A percentile compares a stretch with the other conserved stretches of the same genome.
Conservation (phyloP, 805 yeast species). For the Ogataea dorogensis region DNA sequence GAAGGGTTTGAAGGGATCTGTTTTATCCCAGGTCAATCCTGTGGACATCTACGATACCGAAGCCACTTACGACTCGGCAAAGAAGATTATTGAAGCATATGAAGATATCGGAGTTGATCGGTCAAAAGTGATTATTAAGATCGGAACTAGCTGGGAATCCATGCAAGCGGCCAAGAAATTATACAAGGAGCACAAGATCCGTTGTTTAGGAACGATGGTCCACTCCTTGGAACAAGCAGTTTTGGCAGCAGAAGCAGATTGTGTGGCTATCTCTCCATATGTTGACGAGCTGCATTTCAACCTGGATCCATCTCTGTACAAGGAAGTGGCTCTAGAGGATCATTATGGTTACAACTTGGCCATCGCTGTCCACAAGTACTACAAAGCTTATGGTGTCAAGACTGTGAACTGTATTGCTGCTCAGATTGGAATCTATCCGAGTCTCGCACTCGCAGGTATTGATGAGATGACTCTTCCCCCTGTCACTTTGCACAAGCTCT, state of each 20-base stretch:
- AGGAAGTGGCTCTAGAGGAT: slow-evolving; percentile 21
- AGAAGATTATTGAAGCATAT: slow-evolving; percentile 31
- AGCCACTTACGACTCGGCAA: slow-evolving; percentile 28
- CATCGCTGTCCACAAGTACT: slow-evolving; percentile 34
- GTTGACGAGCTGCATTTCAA: slow-evolving; percentile 32
- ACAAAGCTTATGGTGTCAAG: slow-evolving; percentile 31
- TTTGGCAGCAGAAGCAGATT: slow-evolving; percentile 37
- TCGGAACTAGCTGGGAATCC: slow-evolving; percentile 36
- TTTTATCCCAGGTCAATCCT: slow-evolving; percentile 33
- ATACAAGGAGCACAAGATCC: slow-evolving; percentile 24
- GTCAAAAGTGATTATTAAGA: slow-evolving; percentile 34
- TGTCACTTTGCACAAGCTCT: slow-evolving; percentile 29
- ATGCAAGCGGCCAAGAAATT: slow-evolving; percentile 34
- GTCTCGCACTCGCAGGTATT: slow-evolving; percentile 33
- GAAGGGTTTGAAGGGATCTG: slow-evolving; percentile 22
- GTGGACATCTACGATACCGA: slow-evolving; percentile 26
- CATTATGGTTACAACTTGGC: slow-evolving; percentile 33
- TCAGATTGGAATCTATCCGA: slow-evolving; percentile 30
- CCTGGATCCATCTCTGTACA: slow-evolving; percentile 28
- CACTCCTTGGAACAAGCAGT: slow-evolving; percentile 37
- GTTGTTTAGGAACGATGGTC: slow-evolving; percentile 37
- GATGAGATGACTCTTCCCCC: slow-evolving; percentile 37
- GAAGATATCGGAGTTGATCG: slow-evolving; percentile 34
- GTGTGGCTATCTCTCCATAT: slow-evolving; percentile 36
- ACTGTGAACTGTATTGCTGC: slow-evolving; percentile 37